Evolutionary conservation across 441 rosid genomes (phyloP), one percentile per base, ranked within the genome.

Genomic region (Breynia disticha): DNA sequence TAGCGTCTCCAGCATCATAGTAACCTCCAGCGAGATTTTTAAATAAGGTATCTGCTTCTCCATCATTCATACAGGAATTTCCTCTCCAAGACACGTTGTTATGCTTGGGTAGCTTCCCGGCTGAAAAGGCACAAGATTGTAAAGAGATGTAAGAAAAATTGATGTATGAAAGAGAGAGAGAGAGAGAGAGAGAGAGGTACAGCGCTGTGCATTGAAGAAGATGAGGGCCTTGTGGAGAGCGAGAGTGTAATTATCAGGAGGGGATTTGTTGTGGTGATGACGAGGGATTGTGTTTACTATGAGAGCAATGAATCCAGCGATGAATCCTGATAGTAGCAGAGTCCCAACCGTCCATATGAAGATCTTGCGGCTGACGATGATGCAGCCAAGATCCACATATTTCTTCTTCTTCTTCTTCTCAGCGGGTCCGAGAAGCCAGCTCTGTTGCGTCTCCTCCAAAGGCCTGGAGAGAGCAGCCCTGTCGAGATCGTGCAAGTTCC

Each of bases 1-100:
- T 82, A 17, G 98, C 83, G 74, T 89, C 96, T 18, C 99, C 99
- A 1, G 93, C 97, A 52, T 93, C 99, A 18, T 84, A 93, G 49
- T 73, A 93, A 0, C 97, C 97, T 16, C 99, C 96, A 1, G 62
- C 76, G 50, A 88, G 80, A 68, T 93, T 82, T 64, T 77, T 86
- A 46, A 69, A 69, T 43, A 47, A 2, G 5, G 72, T 19, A 47
- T 71, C 71, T 0, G 77, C 69, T 54, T 84, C 82, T 10, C 97
- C 97, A 57, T 93, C 98, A 17, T 67, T 62, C 38, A 74, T 22
- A 62, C 98, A 73, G 7, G 98, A 88, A 64, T 75, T 74, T 1
- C 90, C 81, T 14, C 95, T 78, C 98, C 98, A 93, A 0, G 95
- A 68, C 5, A 93, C 90, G 45, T 84, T 88, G 53, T 86, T 82